A percentile compares a stretch with the other conserved stretches of the same genome.
These are phyloP conservation scores for Xylaria flabelliformis DNA, from an alignment of 495 filamentous ascomycete genomes.

Conservation along the genomic window DNA sequence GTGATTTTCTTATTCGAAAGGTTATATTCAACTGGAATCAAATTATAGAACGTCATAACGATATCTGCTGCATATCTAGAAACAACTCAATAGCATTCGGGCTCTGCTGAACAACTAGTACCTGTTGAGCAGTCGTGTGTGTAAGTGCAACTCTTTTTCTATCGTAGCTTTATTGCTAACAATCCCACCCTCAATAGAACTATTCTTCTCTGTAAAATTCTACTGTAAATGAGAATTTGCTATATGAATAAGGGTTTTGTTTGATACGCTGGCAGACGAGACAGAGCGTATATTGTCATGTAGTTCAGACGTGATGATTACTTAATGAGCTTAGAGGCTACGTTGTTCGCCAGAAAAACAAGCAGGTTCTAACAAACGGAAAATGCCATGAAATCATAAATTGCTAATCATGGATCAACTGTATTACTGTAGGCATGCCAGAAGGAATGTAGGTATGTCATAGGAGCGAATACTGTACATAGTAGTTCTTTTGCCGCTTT, in stretches of 20 bases:
- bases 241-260: no score
- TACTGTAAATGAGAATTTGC: background rate
- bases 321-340: background rate
- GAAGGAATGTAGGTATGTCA: background rate
- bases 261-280: no score
- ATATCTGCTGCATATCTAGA: no score
- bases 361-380: background rate
- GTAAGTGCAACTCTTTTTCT: background rate
- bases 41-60: no score
- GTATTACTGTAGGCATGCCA: background rate
- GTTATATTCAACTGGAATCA: no score
- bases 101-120: background rate
- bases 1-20: no score
- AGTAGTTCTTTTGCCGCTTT: slow-evolving; percentile 6
- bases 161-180: background rate
- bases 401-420: background rate
- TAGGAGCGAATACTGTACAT: background rate
- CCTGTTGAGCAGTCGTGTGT: background rate
- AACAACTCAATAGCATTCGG: no score
- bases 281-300: background rate
- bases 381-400: background rate
- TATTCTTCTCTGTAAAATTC: background rate
- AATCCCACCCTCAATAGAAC: background rate
- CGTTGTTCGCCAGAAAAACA: background rate
- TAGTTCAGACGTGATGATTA: background rate